These are phyloP conservation scores for Dentipellis sp. DNA, from an alignment of 768 basidiomycete species.

Conservation along the genomic window DNA sequence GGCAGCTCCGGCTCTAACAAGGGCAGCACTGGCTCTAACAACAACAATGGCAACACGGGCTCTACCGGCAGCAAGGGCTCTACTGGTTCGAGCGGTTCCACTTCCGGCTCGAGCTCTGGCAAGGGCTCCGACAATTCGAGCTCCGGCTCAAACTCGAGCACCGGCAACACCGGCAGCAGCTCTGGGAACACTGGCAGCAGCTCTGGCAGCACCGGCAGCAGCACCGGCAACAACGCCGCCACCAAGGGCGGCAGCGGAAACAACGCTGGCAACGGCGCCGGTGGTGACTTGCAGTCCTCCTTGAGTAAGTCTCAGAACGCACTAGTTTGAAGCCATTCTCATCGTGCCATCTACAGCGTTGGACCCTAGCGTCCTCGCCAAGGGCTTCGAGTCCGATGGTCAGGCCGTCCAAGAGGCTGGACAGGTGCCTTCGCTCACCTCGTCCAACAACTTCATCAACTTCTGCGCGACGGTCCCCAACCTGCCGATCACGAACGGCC, in stretches of 20 bases:
- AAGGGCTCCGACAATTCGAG: not conserved
- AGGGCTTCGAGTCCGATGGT: slow-evolving; percentile 46
- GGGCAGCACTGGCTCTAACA: not conserved
- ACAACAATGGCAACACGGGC: not conserved
- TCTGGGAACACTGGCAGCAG: not conserved
- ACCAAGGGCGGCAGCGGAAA: slow-evolving; percentile 25
- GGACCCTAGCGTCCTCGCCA: slow-evolving; percentile 39
- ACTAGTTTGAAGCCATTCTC: not conserved
- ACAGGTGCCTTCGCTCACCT: slow-evolving; percentile 48
- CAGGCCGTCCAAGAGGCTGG: slow-evolving; percentile 27
- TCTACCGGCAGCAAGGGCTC: not conserved
- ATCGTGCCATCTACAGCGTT: slow-evolving; percentile 21
- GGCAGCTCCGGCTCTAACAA: too few relatives aligned
- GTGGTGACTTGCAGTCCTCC: slow-evolving; percentile 20
- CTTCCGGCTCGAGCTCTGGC: not conserved
- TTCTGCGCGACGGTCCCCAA: slow-evolving; percentile 40
- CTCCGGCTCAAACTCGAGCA: not conserved
- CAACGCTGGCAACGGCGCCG: not conserved
- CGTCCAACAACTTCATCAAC: slow-evolving; percentile 71
- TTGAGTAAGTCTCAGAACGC: slow-evolving; percentile 19
- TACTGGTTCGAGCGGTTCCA: not conserved
- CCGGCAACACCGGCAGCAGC: not conserved
- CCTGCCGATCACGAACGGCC: slow-evolving; percentile 50
- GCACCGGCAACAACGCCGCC: slow-evolving; percentile 23
- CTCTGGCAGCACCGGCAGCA: not conserved